Conservation (phyloP, 345 rosid species). For the Hibiscus syriacus region DNA sequence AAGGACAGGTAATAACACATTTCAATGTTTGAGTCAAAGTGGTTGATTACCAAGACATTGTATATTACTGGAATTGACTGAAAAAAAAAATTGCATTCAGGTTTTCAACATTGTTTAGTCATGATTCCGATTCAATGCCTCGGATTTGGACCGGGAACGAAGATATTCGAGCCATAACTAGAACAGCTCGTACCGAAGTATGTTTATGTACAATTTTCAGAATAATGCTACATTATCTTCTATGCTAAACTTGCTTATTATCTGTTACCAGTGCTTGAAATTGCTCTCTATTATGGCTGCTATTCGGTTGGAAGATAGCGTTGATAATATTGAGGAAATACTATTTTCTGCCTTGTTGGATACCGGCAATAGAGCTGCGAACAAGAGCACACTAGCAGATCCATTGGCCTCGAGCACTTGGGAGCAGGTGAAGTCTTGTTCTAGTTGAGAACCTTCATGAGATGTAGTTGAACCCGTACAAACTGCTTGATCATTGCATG, state of each 20-base stretch:
- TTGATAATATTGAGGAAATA: constrained; percentile 63
- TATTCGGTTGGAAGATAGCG: constrained; percentile 66
- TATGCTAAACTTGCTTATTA: constrained; percentile 13
- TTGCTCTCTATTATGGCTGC: constrained; percentile 82
- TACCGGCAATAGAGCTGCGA: constrained; percentile 32
- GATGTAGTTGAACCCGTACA: background rate
- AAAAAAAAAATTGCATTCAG: constrained; percentile 29
- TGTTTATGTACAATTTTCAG: constrained; percentile 10
- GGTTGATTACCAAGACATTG: constrained; percentile 8
- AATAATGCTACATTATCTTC: background rate
- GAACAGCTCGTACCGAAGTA: constrained; percentile 85
- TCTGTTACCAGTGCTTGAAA: constrained; percentile 68
- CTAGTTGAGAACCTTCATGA: background rate
- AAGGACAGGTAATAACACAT: constrained; percentile 64
- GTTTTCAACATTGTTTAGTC: constrained; percentile 82
- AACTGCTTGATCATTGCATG: background rate
- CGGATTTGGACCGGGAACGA: constrained; percentile 98
- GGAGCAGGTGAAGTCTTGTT: constrained; percentile 62
- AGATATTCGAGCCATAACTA: constrained; percentile 91
- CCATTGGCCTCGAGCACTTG: constrained; percentile 92
- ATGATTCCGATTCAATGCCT: constrained; percentile 96
- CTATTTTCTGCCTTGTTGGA: constrained; percentile 54
- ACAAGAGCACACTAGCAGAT: constrained; percentile 45
- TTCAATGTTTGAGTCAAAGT: constrained; percentile 9
- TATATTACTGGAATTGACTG: constrained; percentile 15